These are phyloP conservation scores for Eutreptiella sp. DNA, from an alignment of 208 protist genomes.

Conservation along the genomic window DNA sequence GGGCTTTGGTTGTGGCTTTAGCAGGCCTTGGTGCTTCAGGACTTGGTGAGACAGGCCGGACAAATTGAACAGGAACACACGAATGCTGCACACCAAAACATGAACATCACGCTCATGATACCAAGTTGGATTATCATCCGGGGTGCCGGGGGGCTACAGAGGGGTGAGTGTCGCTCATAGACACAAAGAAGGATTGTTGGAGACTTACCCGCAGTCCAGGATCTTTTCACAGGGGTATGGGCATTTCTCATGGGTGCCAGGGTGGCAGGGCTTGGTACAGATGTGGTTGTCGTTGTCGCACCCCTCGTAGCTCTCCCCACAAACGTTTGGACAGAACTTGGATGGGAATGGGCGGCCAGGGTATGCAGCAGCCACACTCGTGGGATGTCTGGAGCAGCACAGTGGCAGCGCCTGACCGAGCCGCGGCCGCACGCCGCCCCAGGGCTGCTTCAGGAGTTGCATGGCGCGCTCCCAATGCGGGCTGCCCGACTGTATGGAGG, in stretches of 20 bases:
- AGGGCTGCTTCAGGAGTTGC: neutral
- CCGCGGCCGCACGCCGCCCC: neutral
- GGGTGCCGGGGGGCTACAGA: too few species aligned
- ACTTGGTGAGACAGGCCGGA: too few species aligned
- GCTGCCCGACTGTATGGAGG: too few species aligned
- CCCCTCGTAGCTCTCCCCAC: neutral
- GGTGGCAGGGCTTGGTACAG: slow-evolving; percentile 3
- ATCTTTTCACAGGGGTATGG: slow-evolving; percentile 6
- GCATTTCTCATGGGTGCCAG: slow-evolving; percentile 7
- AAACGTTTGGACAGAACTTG: slow-evolving; percentile 5
- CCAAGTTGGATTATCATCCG: too few species aligned
- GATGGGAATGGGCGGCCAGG: slow-evolving; percentile 3
- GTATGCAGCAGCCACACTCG: neutral
- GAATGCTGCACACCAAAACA: too few species aligned
- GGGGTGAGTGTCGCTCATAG: too few species aligned
- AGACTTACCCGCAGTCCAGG: slow-evolving; percentile 3
- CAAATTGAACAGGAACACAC: too few species aligned
- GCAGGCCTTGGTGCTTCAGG: too few species aligned
- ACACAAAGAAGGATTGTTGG: too few species aligned
- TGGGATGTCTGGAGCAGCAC: neutral
- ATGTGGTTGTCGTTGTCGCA: slow-evolving; percentile 10
- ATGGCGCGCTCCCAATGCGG: slow-evolving; percentile 19
- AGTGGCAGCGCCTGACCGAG: neutral
- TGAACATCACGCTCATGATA: too few species aligned
- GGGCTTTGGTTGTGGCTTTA: too few species aligned